Evolutionary conservation across 345 rosid species (phyloP), one percentile per base, ranked within the genome.

Genomic region (Dovyalis caffra): DNA sequence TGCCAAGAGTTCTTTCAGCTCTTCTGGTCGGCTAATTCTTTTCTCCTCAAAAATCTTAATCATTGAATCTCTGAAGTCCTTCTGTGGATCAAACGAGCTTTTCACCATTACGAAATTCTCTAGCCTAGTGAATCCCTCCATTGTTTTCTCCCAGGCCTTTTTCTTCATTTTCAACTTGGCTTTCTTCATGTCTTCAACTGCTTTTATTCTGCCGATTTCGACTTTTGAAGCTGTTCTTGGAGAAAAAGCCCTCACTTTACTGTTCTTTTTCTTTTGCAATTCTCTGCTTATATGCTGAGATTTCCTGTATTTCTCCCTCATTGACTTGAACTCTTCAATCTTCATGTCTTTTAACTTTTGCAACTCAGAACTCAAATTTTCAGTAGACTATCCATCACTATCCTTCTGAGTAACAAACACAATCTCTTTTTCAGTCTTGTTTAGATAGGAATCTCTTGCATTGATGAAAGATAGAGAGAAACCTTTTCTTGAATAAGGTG

Each of bases 61-160:
- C 99, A 92, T 88, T 8, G 99, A 95, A 40, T 92, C 97, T 83
- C 91, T 82, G 73, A 95, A 95, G 80, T 92, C 97, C 61, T 88
- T 83, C 49, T 83, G 88, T 1, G 97, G 97, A 83, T 92, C 88
- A 33, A 61, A 83, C 0, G 99, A 90, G 76, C 88, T 85, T 84
- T 90, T 95, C 78, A 85, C 93, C 65, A 91, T 76, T 28, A 94
- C 95, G 73, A 85, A 87, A 84, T 88, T 90, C 75, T 90, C 92
- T 35, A 84, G 81, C 37, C 81, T 74, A 21, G 38, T 74, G 64
- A 78, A 77, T 20, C 32, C 75, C 67, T 81, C 77, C 33, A 64
- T 69, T 40, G 58, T 73, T 79, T 61, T 81, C 76, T 83, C 89
- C 12, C 72, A 75, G 33, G 75, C 84, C 69, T 79, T 83, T 77